phyloP scores from a whole-genome alignment of 2,329 filamentous ascomycete species.

The Cladosporium sp. region DNA sequence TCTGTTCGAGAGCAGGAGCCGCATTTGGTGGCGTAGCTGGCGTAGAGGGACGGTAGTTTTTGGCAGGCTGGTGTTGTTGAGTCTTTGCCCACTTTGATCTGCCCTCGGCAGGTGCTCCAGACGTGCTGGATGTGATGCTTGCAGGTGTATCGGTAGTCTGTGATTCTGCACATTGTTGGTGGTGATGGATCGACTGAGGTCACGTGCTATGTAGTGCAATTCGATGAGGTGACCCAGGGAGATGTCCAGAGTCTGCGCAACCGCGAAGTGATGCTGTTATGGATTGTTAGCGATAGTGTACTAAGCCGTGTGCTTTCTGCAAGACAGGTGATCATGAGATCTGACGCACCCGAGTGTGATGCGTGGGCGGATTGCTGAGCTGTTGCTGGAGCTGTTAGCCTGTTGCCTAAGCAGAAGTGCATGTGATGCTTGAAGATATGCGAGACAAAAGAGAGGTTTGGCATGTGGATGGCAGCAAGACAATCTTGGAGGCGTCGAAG shows the following conservation, averaged over 20 bases:
- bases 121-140: not conserved
- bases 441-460: not conserved
- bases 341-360: conserved; percentile 4
- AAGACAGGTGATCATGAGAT: not conserved
- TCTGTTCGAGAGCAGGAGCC: not conserved
- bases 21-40: not conserved
- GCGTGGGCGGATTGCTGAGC: not conserved
- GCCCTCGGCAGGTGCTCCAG: conserved; percentile 10
- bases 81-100: not conserved
- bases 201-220: not conserved
- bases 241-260: not conserved
- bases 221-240: not conserved
- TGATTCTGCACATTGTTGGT: conserved; percentile 15
- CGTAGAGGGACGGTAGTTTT: not conserved
- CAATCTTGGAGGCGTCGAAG: not conserved
- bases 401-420: not conserved
- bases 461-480: not conserved
- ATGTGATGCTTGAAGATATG: not conserved
- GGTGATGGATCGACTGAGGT: not conserved
- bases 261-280: not conserved
- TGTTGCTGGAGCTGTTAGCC: not conserved
- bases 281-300: not conserved
- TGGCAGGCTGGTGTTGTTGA: not conserved
- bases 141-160: not conserved
- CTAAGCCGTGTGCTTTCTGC: not conserved